Evolutionary conservation across 2,329 filamentous ascomycete species (phyloP).

Genomic region (Penicillium occitanis): DNA sequence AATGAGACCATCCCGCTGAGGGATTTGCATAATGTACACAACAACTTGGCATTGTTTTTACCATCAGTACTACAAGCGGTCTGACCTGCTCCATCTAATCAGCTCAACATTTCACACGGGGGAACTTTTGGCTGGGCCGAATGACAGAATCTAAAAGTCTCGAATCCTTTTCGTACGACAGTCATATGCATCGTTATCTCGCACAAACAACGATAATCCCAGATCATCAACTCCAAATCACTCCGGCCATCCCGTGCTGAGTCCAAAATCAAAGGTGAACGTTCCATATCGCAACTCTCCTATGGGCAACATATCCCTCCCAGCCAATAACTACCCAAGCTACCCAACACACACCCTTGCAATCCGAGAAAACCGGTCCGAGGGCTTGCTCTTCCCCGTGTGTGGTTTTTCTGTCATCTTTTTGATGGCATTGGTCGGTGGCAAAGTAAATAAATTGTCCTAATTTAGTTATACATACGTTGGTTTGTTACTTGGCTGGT

Average conservation of each 20-base stretch:
- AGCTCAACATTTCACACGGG: background rate
- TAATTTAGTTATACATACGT: background rate
- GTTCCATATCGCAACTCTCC: background rate
- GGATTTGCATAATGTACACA: constrained; percentile 1
- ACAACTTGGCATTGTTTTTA: background rate
- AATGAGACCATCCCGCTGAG: constrained; percentile 13
- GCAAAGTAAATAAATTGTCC: background rate
- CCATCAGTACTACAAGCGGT: background rate
- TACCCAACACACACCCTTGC: background rate
- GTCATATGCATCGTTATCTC: constrained; percentile 3
- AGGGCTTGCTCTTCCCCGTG: background rate
- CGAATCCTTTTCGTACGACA: background rate
- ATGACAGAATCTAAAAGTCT: background rate
- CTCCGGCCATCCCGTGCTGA: background rate
- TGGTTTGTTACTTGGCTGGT: background rate
- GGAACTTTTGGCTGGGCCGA: background rate
- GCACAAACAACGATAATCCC: background rate
- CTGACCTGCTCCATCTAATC: background rate
- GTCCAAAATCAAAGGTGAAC: background rate
- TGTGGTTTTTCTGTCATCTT: background rate
- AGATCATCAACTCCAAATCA: background rate
- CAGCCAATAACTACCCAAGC: background rate
- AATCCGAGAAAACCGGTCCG: background rate
- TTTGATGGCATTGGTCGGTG: background rate
- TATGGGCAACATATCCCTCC: background rate